These are phyloP conservation scores for Saururus chinensis DNA, from an alignment of 164 flowering plant genomes.

Conservation along the genomic window DNA sequence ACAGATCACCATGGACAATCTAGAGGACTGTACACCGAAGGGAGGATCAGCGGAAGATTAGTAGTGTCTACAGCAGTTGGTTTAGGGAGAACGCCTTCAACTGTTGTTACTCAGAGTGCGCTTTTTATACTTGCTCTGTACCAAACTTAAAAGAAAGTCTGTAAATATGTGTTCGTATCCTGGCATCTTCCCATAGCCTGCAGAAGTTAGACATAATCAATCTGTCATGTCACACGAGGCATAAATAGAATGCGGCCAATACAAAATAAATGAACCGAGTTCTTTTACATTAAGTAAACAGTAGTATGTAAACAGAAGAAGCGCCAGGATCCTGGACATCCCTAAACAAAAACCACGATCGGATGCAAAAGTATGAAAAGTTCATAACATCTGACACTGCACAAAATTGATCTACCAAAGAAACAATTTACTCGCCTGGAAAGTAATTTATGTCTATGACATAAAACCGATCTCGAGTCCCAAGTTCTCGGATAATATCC, in stretches of 20 bases:
- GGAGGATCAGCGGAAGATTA: neutral
- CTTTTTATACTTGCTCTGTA: constrained; percentile 37
- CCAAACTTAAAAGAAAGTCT: constrained; percentile 63
- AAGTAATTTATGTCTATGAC: constrained; percentile 96
- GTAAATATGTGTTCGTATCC: constrained; percentile 81
- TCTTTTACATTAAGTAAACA: no score
- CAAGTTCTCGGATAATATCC: constrained; percentile 83
- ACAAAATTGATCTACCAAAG: neutral
- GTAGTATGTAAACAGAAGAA: no score
- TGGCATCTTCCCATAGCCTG: constrained; percentile 86
- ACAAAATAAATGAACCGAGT: no score
- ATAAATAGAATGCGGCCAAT: no score
- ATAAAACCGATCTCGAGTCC: constrained; percentile 54
- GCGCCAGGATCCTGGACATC: no score
- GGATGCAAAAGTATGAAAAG: neutral
- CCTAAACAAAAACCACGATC: neutral
- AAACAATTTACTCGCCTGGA: constrained; percentile 43
- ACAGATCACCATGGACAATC: neutral
- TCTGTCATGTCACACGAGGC: neutral
- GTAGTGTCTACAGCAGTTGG: neutral
- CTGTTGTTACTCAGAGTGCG: constrained; percentile 10
- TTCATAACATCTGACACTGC: neutral
- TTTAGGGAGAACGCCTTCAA: neutral
- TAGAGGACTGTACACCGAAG: neutral
- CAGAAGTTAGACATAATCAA: neutral